Evolutionary conservation across 2,329 filamentous ascomycete species (phyloP).

Genomic region (Cytospora piceicola): DNA sequence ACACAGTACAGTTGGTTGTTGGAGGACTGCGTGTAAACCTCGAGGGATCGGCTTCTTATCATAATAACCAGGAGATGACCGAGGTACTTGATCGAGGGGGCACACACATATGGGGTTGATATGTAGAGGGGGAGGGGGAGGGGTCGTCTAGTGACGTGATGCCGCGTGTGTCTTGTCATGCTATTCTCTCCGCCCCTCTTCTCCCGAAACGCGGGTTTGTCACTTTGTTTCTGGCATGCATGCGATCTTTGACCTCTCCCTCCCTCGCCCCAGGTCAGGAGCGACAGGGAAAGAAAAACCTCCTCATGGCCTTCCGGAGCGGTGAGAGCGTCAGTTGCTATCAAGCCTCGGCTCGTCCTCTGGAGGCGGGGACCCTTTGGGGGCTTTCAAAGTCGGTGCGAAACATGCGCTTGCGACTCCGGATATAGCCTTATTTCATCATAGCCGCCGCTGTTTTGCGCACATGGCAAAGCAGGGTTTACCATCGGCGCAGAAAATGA

Average conservation of each 20-base stretch:
- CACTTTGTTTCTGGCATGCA: background rate
- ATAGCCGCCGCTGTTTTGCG: slow-evolving; percentile 30
- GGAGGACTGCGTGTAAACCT: background rate
- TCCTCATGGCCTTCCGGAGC: slow-evolving; percentile 9
- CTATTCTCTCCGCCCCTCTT: slow-evolving; percentile 6
- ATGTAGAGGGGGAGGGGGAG: slow-evolving; percentile 9
- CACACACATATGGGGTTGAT: slow-evolving; percentile 8
- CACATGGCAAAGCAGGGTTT: slow-evolving; percentile 31
- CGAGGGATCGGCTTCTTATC: background rate
- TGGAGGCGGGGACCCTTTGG: slow-evolving; percentile 18
- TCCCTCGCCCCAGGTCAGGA: background rate
- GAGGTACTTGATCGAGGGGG: no score
- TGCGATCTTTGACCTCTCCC: background rate
- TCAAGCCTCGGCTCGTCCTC: slow-evolving; percentile 3
- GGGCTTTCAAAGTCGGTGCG: slow-evolving; percentile 15
- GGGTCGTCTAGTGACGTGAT: slow-evolving; percentile 19
- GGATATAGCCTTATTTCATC: slow-evolving; percentile 18
- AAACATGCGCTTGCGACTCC: slow-evolving; percentile 16
- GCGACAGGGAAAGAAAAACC: slow-evolving; percentile 1
- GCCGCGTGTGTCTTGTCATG: slow-evolving; percentile 19
- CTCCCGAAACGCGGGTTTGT: background rate
- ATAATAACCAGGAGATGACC: slow-evolving; percentile 1
- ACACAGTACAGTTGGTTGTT: background rate
- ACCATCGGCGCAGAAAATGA: slow-evolving; percentile 31
- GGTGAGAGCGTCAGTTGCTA: slow-evolving; percentile 3